These are phyloP conservation scores for Alternaria viburni DNA, from an alignment of 2,329 filamentous ascomycete species.

Conservation along the genomic window DNA sequence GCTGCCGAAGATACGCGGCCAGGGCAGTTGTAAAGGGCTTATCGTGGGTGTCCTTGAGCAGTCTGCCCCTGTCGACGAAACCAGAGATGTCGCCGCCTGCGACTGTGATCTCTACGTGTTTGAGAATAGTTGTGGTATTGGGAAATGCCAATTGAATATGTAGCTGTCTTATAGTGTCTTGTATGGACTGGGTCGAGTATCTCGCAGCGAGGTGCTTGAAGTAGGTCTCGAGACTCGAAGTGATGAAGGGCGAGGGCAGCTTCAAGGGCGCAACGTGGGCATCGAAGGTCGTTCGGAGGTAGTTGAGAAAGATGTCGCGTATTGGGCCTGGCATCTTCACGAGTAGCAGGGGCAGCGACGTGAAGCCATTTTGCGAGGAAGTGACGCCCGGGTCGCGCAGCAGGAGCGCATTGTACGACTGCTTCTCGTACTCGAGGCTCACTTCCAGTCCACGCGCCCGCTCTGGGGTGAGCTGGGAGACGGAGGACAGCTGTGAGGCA, in stretches of 20 bases:
- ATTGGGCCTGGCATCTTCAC: conserved; percentile 59
- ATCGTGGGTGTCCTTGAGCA: conserved; percentile 11
- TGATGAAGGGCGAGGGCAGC: conserved; percentile 55
- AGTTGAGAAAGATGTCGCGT: conserved; percentile 57
- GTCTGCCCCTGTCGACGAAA: conserved; percentile 41
- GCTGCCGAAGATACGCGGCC: conserved; percentile 45
- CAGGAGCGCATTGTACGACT: conserved; percentile 58
- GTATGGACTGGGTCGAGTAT: conserved; percentile 38
- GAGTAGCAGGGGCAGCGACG: conserved; percentile 58
- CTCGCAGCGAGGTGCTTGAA: conserved; percentile 63
- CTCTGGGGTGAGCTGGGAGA: conserved; percentile 15
- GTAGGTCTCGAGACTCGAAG: conserved; percentile 58
- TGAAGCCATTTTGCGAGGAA: conserved; percentile 48
- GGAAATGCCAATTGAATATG: conserved; percentile 46
- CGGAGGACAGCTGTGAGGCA: conserved; percentile 33
- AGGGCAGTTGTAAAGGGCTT: conserved; percentile 52
- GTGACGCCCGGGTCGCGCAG: conserved; percentile 48
- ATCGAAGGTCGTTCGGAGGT: conserved; percentile 59
- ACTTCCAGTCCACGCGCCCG: conserved; percentile 55
- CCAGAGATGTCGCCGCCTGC: conserved; percentile 47
- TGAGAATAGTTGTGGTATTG: conserved; percentile 40
- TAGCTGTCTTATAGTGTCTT: conserved; percentile 41
- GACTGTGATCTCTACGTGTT: conserved; percentile 54
- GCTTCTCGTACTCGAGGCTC: conserved; percentile 57
- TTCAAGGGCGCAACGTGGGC: conserved; percentile 54